Evolutionary conservation across 257 asterid genomes (phyloP).

Genomic region (Solanum rostratum): DNA sequence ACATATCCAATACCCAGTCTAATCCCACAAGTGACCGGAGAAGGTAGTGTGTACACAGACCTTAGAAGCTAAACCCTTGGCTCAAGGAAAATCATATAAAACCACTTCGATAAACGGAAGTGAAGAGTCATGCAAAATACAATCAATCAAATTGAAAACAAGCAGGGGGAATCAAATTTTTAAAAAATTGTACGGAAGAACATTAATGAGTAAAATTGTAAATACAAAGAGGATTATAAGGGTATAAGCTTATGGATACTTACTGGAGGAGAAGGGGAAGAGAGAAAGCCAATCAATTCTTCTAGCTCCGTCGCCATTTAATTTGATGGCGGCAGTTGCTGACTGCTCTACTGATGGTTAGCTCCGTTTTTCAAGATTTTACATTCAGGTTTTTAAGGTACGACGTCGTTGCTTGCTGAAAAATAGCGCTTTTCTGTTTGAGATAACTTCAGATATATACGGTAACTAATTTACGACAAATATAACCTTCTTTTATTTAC

Average conservation of each 20-base stretch:
- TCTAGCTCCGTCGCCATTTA: slow-evolving; percentile 90
- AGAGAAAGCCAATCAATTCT: slow-evolving; percentile 75
- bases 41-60: too few relatives aligned
- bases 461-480: too few relatives aligned
- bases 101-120: too few relatives aligned
- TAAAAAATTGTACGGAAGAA: neutral
- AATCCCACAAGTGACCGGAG: too few relatives aligned
- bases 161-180: neutral
- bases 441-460: too few relatives aligned
- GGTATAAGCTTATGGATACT: neutral
- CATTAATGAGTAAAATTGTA: neutral
- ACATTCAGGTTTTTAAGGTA: neutral
- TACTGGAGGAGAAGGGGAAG: slow-evolving; percentile 77
- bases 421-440: too few relatives aligned
- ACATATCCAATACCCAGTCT: too few relatives aligned
- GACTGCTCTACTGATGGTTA: neutral
- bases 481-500: too few relatives aligned
- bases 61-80: too few relatives aligned
- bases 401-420: neutral
- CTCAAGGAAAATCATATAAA: too few relatives aligned
- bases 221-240: neutral
- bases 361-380: neutral
- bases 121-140: too few relatives aligned
- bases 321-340: slow-evolving; percentile 1
- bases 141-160: neutral